A percentile compares a stretch with the other conserved stretches of the same genome.
Evolutionary conservation across 305 asterid genomes (phyloP).

Genomic region (Fraxinus nigra): DNA sequence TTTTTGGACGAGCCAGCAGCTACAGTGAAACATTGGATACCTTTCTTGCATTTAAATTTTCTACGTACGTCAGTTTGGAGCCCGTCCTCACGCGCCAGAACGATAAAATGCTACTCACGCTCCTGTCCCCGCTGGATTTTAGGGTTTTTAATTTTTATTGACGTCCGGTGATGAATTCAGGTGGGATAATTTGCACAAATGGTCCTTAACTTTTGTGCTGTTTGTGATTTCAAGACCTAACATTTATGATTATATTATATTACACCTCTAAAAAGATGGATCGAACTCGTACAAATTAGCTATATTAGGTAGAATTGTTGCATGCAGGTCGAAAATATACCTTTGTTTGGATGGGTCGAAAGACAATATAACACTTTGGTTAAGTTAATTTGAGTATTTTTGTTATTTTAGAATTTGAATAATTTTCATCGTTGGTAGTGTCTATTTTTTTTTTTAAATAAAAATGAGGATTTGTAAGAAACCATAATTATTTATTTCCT

Average conservation of each 20-base stretch:
- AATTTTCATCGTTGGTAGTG: too few species aligned
- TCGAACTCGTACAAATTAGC: background rate
- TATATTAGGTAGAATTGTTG: background rate
- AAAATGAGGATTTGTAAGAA: background rate
- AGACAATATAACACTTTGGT: too few species aligned
- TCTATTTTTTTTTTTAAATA: too few species aligned
- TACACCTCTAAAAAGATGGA: background rate
- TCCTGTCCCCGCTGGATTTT: background rate
- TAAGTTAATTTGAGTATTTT: too few species aligned
- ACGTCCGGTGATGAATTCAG: background rate
- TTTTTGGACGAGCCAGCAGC: background rate
- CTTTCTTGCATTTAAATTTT: conserved; percentile 7
- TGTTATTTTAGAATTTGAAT: too few species aligned
- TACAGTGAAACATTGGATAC: conserved; percentile 28
- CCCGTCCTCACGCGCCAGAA: background rate
- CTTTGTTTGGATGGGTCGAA: too few species aligned
- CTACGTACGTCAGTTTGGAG: background rate
- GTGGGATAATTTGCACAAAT: background rate
- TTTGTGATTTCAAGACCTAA: too few species aligned
- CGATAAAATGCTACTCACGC: background rate
- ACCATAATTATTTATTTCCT: background rate
- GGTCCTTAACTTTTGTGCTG: too few species aligned
- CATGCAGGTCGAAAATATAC: background rate
- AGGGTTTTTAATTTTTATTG: too few species aligned
- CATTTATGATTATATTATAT: too few species aligned